These are phyloP conservation scores for Quercus aquifolioides DNA, from an alignment of 306 rosid genomes.

Conservation along the genomic window DNA sequence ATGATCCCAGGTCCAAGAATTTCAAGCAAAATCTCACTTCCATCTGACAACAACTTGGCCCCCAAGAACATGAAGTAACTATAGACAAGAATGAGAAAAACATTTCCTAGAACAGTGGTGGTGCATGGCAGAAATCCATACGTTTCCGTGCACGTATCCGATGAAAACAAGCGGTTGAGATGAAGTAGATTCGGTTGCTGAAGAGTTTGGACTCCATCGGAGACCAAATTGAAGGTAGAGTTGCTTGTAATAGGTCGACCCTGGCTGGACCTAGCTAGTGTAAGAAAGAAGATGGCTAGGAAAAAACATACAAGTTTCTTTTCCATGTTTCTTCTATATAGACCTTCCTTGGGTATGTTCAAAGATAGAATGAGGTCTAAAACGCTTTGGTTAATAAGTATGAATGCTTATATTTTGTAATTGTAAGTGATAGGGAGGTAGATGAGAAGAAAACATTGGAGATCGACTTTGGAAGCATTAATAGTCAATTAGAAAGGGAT, in stretches of 20 bases:
- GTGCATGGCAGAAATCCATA: slow-evolving; percentile 54
- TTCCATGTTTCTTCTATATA: not conserved
- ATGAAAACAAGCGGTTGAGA: slow-evolving; percentile 1
- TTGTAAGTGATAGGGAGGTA: too few relatives aligned
- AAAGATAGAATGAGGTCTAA: too few relatives aligned
- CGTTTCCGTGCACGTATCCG: slow-evolving; percentile 30
- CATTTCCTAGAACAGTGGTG: slow-evolving; percentile 28
- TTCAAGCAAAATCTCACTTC: slow-evolving; percentile 50
- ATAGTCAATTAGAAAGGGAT: too few relatives aligned
- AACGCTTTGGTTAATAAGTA: too few relatives aligned
- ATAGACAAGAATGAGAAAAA: slow-evolving; percentile 40
- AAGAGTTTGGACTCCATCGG: slow-evolving; percentile 23
- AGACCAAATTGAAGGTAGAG: slow-evolving; percentile 1
- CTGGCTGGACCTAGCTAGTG: not conserved
- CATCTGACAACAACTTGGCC: slow-evolving; percentile 36
- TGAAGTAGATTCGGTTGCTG: slow-evolving; percentile 7
- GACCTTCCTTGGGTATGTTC: too few relatives aligned
- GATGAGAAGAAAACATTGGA: too few relatives aligned
- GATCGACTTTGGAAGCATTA: too few relatives aligned
- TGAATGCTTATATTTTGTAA: too few relatives aligned
- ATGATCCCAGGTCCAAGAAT: slow-evolving; percentile 49
- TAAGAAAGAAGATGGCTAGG: slow-evolving; percentile 9
- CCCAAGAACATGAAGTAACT: slow-evolving; percentile 48
- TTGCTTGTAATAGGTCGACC: slow-evolving; percentile 18
- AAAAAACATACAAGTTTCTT: slow-evolving; percentile 4